These are phyloP conservation scores for Hypoxylon sp. DNA, from an alignment of 2,329 filamentous ascomycete genomes.

Conservation along the genomic window DNA sequence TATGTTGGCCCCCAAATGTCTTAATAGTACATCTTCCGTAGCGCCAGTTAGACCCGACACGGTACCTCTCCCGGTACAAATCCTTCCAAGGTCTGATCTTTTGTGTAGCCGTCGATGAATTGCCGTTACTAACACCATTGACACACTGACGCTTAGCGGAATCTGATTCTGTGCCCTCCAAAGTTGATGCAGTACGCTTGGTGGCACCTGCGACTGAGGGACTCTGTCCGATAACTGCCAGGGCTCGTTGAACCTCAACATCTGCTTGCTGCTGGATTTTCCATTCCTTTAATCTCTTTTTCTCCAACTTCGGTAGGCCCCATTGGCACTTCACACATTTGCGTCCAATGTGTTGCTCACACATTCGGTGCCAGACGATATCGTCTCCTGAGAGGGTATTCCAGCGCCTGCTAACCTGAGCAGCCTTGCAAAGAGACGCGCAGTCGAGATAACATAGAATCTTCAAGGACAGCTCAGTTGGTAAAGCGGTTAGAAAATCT, in stretches of 20 bases:
- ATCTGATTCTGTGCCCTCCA: slow-evolving; percentile 48
- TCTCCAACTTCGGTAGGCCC: slow-evolving; percentile 90
- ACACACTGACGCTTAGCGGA: slow-evolving; percentile 57
- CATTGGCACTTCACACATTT: slow-evolving; percentile 94
- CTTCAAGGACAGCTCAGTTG: slow-evolving; percentile 91
- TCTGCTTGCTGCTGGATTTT: slow-evolving; percentile 82
- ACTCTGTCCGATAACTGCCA: slow-evolving; percentile 30
- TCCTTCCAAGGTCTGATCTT: slow-evolving; percentile 90
- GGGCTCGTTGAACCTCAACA: slow-evolving; percentile 59
- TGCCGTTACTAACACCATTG: slow-evolving; percentile 45
- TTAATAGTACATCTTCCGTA: slow-evolving; percentile 89
- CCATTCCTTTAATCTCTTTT: slow-evolving; percentile 88
- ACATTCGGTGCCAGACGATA: slow-evolving; percentile 98
- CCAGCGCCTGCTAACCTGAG: slow-evolving; percentile 93
- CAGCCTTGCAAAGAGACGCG: slow-evolving; percentile 93
- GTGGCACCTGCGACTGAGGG: slow-evolving; percentile 41
- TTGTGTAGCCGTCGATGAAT: slow-evolving; percentile 48
- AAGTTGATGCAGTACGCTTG: slow-evolving; percentile 56
- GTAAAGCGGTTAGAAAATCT: slow-evolving; percentile 92
- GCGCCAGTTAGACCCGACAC: slow-evolving; percentile 98
- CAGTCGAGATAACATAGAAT: slow-evolving; percentile 95
- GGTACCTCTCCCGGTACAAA: slow-evolving; percentile 94
- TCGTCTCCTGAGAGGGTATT: slow-evolving; percentile 93
- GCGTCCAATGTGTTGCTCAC: slow-evolving; percentile 87
- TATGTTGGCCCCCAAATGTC: slow-evolving; percentile 84